Percentiles rank a stretch among this genome's conserved stretches.
These are phyloP conservation scores for Talaromyces sp. DNA, from an alignment of 2,329 filamentous ascomycete genomes.

Conservation along the genomic window DNA sequence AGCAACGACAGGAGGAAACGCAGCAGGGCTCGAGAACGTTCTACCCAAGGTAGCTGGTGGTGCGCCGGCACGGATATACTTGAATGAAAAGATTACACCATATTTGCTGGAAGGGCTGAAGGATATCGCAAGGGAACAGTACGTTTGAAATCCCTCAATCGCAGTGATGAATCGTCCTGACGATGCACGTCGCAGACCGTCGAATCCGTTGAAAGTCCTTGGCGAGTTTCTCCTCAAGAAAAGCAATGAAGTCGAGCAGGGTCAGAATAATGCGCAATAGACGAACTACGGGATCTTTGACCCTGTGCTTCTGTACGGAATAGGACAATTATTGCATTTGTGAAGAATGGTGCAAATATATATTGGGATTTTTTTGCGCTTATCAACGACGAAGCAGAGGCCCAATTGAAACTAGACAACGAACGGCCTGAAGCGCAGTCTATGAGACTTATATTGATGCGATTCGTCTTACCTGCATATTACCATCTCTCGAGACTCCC, in stretches of 20 bases:
- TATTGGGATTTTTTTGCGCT: too few relatives aligned
- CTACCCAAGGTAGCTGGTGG: slow-evolving; percentile 46
- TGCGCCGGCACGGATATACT: slow-evolving; percentile 63
- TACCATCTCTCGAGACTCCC: too few relatives aligned
- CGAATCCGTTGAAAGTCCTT: slow-evolving; percentile 62
- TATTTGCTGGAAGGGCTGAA: slow-evolving; percentile 71
- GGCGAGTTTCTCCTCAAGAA: slow-evolving; percentile 66
- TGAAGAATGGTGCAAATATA: slow-evolving; percentile 17
- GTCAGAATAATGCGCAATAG: slow-evolving; percentile 3
- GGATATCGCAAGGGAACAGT: slow-evolving; percentile 65
- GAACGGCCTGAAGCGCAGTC: background rate
- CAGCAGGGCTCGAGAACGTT: background rate
- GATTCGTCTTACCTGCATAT: background rate
- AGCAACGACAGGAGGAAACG: background rate
- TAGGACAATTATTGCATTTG: slow-evolving; percentile 21
- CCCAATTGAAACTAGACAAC: background rate
- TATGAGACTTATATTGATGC: background rate
- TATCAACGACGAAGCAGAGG: background rate
- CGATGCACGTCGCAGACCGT: slow-evolving; percentile 48
- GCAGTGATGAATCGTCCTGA: background rate
- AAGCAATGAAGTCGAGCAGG: slow-evolving; percentile 58
- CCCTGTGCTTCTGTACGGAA: background rate
- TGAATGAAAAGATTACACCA: slow-evolving; percentile 66
- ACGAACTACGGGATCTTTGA: background rate
- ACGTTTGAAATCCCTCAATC: slow-evolving; percentile 32